Evolutionary conservation across 306 rosid genomes (phyloP).

Genomic region (Abrus pulchellus): DNA sequence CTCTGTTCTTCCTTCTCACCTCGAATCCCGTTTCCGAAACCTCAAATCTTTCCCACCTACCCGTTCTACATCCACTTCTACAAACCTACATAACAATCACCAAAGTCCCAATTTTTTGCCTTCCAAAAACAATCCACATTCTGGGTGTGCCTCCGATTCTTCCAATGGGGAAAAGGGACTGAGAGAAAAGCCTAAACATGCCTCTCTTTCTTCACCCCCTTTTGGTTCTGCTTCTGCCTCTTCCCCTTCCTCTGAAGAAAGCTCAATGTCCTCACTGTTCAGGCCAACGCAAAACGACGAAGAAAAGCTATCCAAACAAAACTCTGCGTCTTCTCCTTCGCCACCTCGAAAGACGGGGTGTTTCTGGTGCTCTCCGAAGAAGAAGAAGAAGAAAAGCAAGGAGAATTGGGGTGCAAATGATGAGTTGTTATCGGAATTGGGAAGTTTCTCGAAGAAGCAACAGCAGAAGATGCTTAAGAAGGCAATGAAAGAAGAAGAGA

Average conservation of each 20-base stretch:
- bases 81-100: background rate
- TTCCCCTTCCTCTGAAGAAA: conserved; percentile 55
- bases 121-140: conserved; percentile 43
- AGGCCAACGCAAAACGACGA: conserved; percentile 33
- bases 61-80: conserved; percentile 27
- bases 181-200: conserved; percentile 41
- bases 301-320: conserved; percentile 12
- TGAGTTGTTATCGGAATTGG: conserved; percentile 63
- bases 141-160: conserved; percentile 33
- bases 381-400: conserved; percentile 60
- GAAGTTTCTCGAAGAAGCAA: conserved; percentile 69
- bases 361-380: conserved; percentile 88
- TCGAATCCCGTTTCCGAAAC: conserved; percentile 80
- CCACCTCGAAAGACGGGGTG: conserved; percentile 73
- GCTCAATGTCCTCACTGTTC: conserved; percentile 51
- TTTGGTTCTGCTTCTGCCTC: conserved; percentile 46
- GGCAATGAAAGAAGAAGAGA: conserved; percentile 81
- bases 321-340: conserved; percentile 58
- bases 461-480: conserved; percentile 72
- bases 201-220: conserved; percentile 52
- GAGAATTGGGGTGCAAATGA: conserved; percentile 60
- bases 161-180: conserved; percentile 18
- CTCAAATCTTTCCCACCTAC: conserved; percentile 80
- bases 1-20: conserved; percentile 71
- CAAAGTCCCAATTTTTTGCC: conserved; percentile 47